Evolutionary conservation across 1,284 basidiomycete genomes (phyloP).

Genomic region (Rhodotorula sp.): DNA sequence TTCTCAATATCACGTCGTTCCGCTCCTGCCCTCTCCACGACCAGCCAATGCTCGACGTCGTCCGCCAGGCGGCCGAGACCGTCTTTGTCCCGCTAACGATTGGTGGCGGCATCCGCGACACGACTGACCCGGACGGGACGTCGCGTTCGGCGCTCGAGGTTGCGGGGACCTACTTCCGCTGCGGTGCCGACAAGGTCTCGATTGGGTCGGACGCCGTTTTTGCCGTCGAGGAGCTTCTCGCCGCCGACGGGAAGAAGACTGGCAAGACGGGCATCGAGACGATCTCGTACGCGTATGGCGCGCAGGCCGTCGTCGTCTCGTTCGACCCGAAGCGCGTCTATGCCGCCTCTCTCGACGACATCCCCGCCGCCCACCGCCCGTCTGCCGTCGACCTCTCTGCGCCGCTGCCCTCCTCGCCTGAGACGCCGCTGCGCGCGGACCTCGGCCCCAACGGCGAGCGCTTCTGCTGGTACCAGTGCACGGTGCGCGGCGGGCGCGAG

Average conservation of each 20-base stretch:
- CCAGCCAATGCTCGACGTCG: conserved; percentile 97
- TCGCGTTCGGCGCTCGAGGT: conserved; percentile 84
- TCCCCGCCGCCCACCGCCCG: conserved; percentile 62
- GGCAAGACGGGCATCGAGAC: conserved; percentile 80
- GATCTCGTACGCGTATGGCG: conserved; percentile 88
- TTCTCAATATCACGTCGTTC: conserved; percentile 99
- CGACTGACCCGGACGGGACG: conserved; percentile 92
- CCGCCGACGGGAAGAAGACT: conserved; percentile 33
- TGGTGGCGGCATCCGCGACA: conserved; percentile 97
- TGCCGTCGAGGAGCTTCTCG: conserved; percentile 80
- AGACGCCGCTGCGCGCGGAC: conserved; percentile 27
- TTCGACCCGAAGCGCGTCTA: conserved; percentile 92
- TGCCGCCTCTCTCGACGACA: conserved; percentile 62
- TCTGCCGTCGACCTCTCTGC: conserved; percentile 68
- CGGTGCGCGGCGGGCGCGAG: conserved; percentile 90
- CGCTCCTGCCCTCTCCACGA: conserved; percentile 90
- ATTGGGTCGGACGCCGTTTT: conserved; percentile 95
- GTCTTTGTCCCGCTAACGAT: conserved; percentile 99
- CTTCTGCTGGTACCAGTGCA: conserved; percentile 98
- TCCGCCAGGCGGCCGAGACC: conserved; percentile 82
- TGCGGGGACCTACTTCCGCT: conserved; percentile 93
- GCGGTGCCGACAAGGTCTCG: conserved; percentile 96
- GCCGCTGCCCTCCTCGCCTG: conserved; percentile 48
- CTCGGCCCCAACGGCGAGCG: conserved; percentile 63
- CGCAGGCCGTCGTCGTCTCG: conserved; percentile 96